phyloP scores from a whole-genome alignment of 208 protist species.

The Crithidia mellificae region DNA sequence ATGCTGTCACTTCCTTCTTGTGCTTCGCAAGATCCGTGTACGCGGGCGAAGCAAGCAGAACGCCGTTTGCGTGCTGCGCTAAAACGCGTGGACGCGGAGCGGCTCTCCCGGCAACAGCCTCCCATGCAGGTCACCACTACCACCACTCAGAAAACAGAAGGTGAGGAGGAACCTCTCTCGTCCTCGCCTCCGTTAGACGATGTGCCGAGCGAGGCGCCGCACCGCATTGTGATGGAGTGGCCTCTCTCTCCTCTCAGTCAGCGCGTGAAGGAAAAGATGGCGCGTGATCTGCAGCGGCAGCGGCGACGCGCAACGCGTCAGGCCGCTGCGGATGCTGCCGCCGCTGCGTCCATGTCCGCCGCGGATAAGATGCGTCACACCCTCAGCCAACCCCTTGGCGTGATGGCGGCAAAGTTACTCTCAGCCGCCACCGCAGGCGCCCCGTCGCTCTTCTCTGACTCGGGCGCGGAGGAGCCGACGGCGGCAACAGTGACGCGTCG shows the following conservation, averaged over 20 bases:
- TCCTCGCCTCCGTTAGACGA: not conserved
- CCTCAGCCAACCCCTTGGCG: constrained; percentile 24
- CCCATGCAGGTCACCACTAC: too few species aligned
- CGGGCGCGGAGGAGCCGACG: not conserved
- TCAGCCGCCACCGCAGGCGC: constrained; percentile 20
- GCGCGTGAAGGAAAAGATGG: constrained; percentile 14
- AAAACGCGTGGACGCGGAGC: not conserved
- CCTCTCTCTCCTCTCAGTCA: constrained; percentile 18
- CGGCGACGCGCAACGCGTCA: constrained; percentile 22
- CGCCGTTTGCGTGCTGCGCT: constrained; percentile 16
- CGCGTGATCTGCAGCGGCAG: constrained; percentile 17
- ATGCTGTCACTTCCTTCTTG: constrained; percentile 8
- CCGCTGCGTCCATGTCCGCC: constrained; percentile 12
- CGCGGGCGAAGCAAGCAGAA: constrained; percentile 3
- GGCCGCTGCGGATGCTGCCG: not conserved
- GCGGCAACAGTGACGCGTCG: not conserved
- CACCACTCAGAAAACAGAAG: too few species aligned
- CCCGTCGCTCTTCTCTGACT: constrained; percentile 24
- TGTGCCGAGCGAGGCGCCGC: not conserved
- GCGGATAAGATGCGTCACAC: constrained; percentile 27
- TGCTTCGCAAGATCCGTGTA: not conserved
- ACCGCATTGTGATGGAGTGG: constrained; percentile 5
- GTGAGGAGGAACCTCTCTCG: too few species aligned
- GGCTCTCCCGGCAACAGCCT: not conserved
- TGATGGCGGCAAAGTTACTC: constrained; percentile 28